A percentile compares a stretch with the other conserved stretches of the same genome.
Evolutionary conservation across 331 rosid species (phyloP).

Genomic region (Saraca asoca): DNA sequence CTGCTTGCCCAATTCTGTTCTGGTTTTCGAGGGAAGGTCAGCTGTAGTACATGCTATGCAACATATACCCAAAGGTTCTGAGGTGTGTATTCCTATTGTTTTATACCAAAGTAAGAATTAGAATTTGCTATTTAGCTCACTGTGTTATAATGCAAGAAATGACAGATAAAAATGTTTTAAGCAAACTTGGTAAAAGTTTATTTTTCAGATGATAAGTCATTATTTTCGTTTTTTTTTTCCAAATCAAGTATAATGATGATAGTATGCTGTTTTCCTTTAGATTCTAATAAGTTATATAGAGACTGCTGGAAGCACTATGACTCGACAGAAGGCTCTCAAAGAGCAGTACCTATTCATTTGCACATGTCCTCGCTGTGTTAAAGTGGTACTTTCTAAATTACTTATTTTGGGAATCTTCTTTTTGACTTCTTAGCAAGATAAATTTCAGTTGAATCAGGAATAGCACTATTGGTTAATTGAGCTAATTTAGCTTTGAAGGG

Average conservation of each 20-base stretch:
- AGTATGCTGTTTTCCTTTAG: constrained; percentile 47
- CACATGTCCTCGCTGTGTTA: constrained; percentile 71
- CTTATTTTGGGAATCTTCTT: constrained; percentile 22
- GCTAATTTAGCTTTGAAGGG: constrained; percentile 63
- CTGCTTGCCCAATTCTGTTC: constrained; percentile 87
- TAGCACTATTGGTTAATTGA: constrained; percentile 36
- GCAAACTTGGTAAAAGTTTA: constrained; percentile 14
- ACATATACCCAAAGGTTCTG: constrained; percentile 66
- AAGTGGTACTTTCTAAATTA: constrained; percentile 53
- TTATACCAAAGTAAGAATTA: neutral
- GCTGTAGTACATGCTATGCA: constrained; percentile 82
- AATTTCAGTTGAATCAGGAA: constrained; percentile 28
- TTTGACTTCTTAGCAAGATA: constrained; percentile 21
- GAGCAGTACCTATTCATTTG: constrained; percentile 83
- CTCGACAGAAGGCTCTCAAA: constrained; percentile 80
- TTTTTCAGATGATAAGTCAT: neutral
- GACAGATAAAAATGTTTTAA: constrained; percentile 10
- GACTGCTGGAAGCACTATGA: constrained; percentile 80
- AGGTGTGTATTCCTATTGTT: constrained; percentile 53
- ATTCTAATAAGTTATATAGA: constrained; percentile 86
- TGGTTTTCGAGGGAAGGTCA: constrained; percentile 81
- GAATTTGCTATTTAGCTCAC: constrained; percentile 19
- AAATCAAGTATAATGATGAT: constrained; percentile 30
- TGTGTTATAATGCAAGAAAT: constrained; percentile 27
- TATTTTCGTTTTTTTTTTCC: constrained; percentile 15